Percentiles rank a stretch among this genome's conserved stretches.
These are phyloP conservation scores for Litchi chinensis DNA, from an alignment of 345 rosid genomes.

Conservation along the genomic window DNA sequence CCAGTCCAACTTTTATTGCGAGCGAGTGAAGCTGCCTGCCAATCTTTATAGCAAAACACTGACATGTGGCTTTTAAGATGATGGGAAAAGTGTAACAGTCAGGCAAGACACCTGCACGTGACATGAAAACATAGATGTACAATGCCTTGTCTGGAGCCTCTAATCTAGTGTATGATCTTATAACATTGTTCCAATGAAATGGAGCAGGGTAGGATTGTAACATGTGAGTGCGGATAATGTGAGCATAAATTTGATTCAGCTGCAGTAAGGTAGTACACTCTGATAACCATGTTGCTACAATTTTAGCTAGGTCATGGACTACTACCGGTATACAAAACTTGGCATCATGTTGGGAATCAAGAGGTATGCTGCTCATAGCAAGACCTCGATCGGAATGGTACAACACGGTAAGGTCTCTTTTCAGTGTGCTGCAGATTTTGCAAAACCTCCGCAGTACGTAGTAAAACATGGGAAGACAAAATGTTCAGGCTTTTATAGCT, in stretches of 20 bases:
- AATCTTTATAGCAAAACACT: constrained; percentile 34
- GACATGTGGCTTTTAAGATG: constrained; percentile 54
- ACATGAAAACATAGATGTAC: constrained; percentile 52
- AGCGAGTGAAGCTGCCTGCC: constrained; percentile 70
- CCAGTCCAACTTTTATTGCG: constrained; percentile 56
- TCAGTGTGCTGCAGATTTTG: not conserved
- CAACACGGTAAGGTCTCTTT: constrained; percentile 13
- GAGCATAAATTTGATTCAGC: constrained; percentile 56
- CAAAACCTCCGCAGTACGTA: not conserved
- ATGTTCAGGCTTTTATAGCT: not conserved
- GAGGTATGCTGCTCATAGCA: constrained; percentile 18
- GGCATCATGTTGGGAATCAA: constrained; percentile 16
- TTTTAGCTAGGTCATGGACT: constrained; percentile 33
- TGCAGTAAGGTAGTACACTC: constrained; percentile 43
- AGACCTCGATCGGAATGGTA: constrained; percentile 20
- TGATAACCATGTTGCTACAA: constrained; percentile 44
- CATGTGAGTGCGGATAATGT: constrained; percentile 45
- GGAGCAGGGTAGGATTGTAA: constrained; percentile 42
- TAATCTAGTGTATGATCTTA: constrained; percentile 64
- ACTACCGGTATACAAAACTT: not conserved
- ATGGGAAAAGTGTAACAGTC: constrained; percentile 81
- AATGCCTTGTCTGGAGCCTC: constrained; percentile 56
- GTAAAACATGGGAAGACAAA: not conserved
- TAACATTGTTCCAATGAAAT: constrained; percentile 71
- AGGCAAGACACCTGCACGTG: constrained; percentile 52